phyloP scores from a whole-genome alignment of 495 filamentous ascomycete genomes.

The Hyaloscypha variabilis region DNA sequence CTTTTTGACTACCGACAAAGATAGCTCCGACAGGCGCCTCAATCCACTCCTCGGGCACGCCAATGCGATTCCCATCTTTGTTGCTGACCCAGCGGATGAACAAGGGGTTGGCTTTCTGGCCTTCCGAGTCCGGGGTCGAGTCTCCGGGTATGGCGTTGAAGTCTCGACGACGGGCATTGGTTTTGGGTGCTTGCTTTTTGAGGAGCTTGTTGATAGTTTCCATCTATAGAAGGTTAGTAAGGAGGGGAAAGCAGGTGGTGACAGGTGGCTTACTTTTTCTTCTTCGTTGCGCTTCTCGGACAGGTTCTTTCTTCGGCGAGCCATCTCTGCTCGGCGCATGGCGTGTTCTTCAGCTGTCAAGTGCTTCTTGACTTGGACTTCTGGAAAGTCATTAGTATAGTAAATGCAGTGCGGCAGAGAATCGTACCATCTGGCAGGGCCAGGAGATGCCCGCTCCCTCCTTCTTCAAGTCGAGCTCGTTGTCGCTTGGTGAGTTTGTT shows the following conservation, averaged over 20 bases:
- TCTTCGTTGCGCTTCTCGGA: conserved; percentile 98
- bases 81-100: conserved; percentile 81
- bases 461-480: conserved; percentile 70
- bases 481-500: conserved; percentile 90
- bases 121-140: conserved; percentile 48
- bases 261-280: conserved; percentile 72
- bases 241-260: neutral
- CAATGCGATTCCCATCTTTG: conserved; percentile 65
- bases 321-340: conserved; percentile 96
- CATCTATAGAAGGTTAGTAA: conserved; percentile 59
- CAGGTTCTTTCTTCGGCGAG: conserved; percentile 90
- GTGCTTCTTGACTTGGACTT: conserved; percentile 91
- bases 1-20: conserved; percentile 38
- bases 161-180: conserved; percentile 55
- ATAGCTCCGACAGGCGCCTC: conserved; percentile 67
- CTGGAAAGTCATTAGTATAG: conserved; percentile 43
- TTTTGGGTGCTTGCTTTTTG: conserved; percentile 92
- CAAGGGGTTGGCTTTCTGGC: conserved; percentile 60
- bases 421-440: conserved; percentile 79
- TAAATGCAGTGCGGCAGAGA: neutral
- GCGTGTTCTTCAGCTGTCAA: conserved; percentile 93
- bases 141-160: conserved; percentile 53
- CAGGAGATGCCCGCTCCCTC: conserved; percentile 69
- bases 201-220: conserved; percentile 98
- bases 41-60: conserved; percentile 84